Base-by-base conservation (phyloP, 2,329 filamentous ascomycete genomes). In the Elsinoe australis region DNA sequence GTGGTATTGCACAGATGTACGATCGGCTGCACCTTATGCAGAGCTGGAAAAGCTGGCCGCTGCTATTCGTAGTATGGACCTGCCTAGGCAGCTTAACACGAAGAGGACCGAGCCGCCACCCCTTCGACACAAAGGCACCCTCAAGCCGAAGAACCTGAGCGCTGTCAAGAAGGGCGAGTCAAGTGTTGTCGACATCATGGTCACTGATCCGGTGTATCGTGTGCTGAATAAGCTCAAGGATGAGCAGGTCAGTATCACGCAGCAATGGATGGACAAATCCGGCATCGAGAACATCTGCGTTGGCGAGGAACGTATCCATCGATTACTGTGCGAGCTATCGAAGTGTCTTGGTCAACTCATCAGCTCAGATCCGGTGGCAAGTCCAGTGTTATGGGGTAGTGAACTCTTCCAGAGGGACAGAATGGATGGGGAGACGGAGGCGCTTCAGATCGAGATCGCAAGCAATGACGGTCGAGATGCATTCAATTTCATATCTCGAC, bases 1-100 rank as follows among this genome's bases (percentile, higher is more conserved):
- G 86, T 98, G 92, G 92, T 98, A 94, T 63, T 85, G 92, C 52
- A 90, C 86, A 1, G 88, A 95, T 63, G 89, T 96, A 21, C 83
- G 87, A 53, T 89, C 90, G 58, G 95, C 92, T 3, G 85, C 82
- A 41, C 80, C 82, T 7, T 96, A 95, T 59, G 86, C 92, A 52
- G 84, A 94, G 56, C 87, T 87, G 31, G 82, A 83, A 51, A 87
- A 90, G 54, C 83, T 96, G 38, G 86, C 88, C 4, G 77, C 85
- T 51, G 92, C 90, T 3, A 71, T 98, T 42, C 94, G 92, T 65
- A 87, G 85, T 5, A 96, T 98, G 92, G 85, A 82, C 53, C 73
- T 80, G 51, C 62, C 70, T 4, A 65, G 64, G 45, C 69, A 68
- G 54, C 61, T 62, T 6, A 57, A 62, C 9, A 64, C 67, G 55